Base-by-base conservation (phyloP, 2,329 filamentous ascomycete genomes). In the Alternaria incomplexa region DNA sequence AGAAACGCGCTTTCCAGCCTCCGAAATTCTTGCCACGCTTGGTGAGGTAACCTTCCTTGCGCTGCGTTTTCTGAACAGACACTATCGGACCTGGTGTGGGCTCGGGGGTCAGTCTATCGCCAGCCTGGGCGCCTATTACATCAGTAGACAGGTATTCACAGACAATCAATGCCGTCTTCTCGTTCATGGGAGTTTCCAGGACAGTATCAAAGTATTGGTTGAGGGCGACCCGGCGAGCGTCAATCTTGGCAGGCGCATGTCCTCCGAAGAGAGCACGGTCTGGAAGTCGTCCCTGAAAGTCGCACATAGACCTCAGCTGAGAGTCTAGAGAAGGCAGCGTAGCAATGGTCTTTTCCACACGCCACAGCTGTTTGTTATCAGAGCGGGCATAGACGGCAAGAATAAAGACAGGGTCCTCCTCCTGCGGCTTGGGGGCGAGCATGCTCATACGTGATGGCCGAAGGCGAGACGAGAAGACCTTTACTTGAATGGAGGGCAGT, bases 11-110 rank as follows among this genome's bases (percentile, higher is more conserved):
- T 81, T 99, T 99, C 96, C 96, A 99, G 52, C 96, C 96, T 55
- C 96, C 96, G 81, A 99, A 99, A 75, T 98, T 98, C 85, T 99
- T 99, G 52, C 96, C 96, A 70, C 92, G 89, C 83, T 99, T 99
- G 2, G 96, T 98, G 53, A 99, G 83, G 79, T 98, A 99, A 9
- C 96, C 96, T 75, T 90, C 94, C 75, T 93, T 93, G 62, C 90
- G 85, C 9, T 91, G 89, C 88, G 6, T 88, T 55, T 74, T 77
- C 4, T 73, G 52, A 61, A 74, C 83, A 82, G 74, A 78, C 36
- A 79, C 76, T 43, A 83, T 79, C 23, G 74, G 77, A 17, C 77
- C 73, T 28, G 84, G 80, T 45, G 78, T 81, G 2, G 84, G 81
- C 62, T 91, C 89, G 79, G 28, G 88, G 84, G 73, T 89, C 85